phyloP scores from a whole-genome alignment of 441 rosid genomes.

The Metrosideros polymorpha region DNA sequence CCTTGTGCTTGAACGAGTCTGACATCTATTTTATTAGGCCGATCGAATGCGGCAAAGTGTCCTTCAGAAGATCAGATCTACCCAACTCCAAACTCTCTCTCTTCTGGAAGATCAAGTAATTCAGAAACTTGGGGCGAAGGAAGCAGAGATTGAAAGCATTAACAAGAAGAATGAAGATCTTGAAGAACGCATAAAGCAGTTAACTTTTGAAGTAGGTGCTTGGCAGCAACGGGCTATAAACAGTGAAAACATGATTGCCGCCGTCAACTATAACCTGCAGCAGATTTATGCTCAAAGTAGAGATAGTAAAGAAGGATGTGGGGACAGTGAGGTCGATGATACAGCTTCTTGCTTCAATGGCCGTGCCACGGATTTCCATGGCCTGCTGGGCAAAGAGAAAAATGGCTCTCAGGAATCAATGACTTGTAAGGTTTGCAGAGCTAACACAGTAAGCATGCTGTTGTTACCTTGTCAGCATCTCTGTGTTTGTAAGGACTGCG shows the following conservation, averaged over 20 bases:
- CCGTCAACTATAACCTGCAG: slow-evolving; percentile 60
- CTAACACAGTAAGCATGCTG: slow-evolving; percentile 64
- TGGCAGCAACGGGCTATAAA: slow-evolving; percentile 76
- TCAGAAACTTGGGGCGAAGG: slow-evolving; percentile 65
- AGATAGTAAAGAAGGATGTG: slow-evolving; percentile 87
- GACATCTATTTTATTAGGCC: slow-evolving; percentile 22
- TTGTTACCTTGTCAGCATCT: slow-evolving; percentile 94
- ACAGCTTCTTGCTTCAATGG: slow-evolving; percentile 88
- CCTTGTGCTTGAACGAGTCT: not conserved
- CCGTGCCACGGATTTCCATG: slow-evolving; percentile 38
- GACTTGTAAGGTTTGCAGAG: slow-evolving; percentile 73
- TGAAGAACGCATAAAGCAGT: slow-evolving; percentile 63
- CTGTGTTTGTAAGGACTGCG: slow-evolving; percentile 87
- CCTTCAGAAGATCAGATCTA: slow-evolving; percentile 52
- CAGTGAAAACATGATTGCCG: slow-evolving; percentile 62
- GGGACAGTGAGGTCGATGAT: slow-evolving; percentile 88
- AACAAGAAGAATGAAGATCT: slow-evolving; percentile 75
- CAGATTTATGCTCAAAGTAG: slow-evolving; percentile 55
- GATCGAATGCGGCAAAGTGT: slow-evolving; percentile 51
- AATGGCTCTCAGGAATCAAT: slow-evolving; percentile 33
- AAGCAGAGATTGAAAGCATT: slow-evolving; percentile 55
- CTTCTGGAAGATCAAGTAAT: slow-evolving; percentile 49
- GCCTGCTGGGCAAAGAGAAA: slow-evolving; percentile 32
- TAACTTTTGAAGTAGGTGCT: slow-evolving; percentile 57
- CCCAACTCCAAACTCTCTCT: slow-evolving; percentile 54